Evolutionary conservation across 106 monocot genomes (phyloP).

Genomic region (Apostasia shenzhenica): DNA sequence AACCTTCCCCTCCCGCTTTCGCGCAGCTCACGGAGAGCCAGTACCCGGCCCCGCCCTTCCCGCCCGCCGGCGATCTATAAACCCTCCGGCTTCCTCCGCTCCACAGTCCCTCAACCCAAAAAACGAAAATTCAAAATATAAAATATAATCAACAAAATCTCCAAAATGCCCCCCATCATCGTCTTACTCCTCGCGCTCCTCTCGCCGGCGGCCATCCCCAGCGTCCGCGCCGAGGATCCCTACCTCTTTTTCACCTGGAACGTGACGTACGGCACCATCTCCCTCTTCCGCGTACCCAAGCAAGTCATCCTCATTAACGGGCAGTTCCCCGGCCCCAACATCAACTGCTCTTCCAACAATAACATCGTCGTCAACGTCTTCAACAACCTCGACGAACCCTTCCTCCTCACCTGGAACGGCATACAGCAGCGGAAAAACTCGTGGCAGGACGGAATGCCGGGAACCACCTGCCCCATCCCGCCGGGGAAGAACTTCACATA

Average conservation of each 20-base stretch:
- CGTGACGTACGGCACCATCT: constrained; percentile 25
- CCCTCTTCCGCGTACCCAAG: constrained; percentile 28
- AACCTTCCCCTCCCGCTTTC: too few species aligned
- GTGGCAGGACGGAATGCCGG: constrained; percentile 53
- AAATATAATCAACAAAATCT: too few species aligned
- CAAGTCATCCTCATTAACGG: constrained; percentile 32
- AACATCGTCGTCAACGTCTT: constrained; percentile 24
- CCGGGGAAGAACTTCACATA: constrained; percentile 46
- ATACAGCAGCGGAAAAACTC: constrained; percentile 67
- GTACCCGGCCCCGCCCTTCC: too few species aligned
- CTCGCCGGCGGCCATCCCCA: neutral
- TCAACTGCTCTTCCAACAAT: constrained; percentile 38
- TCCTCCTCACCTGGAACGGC: constrained; percentile 39
- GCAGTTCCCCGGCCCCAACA: constrained; percentile 37
- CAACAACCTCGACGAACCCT: constrained; percentile 27
- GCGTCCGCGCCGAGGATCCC: constrained; percentile 22
- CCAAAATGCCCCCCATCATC: neutral
- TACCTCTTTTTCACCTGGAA: constrained; percentile 38
- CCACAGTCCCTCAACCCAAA: too few species aligned
- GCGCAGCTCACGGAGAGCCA: too few species aligned
- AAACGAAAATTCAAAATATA: too few species aligned
- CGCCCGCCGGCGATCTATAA: too few species aligned
- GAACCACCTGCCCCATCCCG: constrained; percentile 41
- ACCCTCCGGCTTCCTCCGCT: too few species aligned
- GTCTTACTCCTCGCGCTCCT: neutral